Conservation (phyloP, 208 protist genomes). For the Leishmania martiniquensis region DNA sequence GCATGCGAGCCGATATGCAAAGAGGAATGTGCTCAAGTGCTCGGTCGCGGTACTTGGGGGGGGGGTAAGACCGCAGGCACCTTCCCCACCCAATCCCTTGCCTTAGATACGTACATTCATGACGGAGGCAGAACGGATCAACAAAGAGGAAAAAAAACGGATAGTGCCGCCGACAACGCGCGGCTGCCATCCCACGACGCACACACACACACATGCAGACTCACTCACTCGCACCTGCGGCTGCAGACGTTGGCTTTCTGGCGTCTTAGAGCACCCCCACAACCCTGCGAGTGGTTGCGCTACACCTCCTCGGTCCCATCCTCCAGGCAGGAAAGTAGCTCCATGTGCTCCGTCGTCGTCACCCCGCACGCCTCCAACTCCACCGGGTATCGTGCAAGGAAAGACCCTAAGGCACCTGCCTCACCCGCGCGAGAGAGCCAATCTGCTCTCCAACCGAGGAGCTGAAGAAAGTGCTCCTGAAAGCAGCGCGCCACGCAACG, state of each 20-base stretch:
- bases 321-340: constrained; percentile 64
- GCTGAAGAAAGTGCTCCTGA: constrained; percentile 76
- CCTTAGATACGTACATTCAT: background rate
- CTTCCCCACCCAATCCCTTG: background rate
- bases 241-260: background rate
- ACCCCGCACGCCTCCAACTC: constrained; percentile 68
- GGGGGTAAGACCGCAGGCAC: background rate
- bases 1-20: background rate
- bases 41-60: too few species aligned
- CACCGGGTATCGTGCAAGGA: constrained; percentile 49
- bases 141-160: constrained; percentile 1
- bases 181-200: background rate
- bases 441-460: constrained; percentile 31
- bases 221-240: background rate
- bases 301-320: constrained; percentile 9
- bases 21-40: background rate
- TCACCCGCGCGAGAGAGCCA: constrained; percentile 19
- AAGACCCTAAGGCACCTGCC: constrained; percentile 39
- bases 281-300: background rate
- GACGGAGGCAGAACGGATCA: background rate
- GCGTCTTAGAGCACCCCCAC: background rate
- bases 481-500: constrained; percentile 65
- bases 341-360: constrained; percentile 42
- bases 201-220: too few species aligned
- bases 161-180: background rate